phyloP scores from a whole-genome alignment of 2,329 filamentous ascomycete genomes.

The Xylaria sp. region DNA sequence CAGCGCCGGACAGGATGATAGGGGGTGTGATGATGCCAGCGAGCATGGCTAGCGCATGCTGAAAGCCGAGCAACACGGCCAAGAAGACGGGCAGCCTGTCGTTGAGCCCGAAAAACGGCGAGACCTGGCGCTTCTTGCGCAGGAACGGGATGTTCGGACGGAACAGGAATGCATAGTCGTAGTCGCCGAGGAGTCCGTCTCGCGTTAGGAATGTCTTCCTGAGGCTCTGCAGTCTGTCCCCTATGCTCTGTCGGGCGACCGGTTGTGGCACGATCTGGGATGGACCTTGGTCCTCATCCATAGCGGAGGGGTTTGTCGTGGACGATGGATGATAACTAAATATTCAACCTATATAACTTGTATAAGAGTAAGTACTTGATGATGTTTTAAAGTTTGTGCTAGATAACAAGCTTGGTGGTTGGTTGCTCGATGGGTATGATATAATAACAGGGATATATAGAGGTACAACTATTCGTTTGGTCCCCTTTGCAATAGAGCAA shows the following conservation, averaged over 20 bases:
- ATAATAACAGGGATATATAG: background rate
- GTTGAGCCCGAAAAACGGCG: constrained; percentile 87
- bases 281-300: constrained; percentile 68
- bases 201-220: constrained; percentile 64
- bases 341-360: background rate
- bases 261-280: constrained; percentile 60
- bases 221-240: constrained; percentile 47
- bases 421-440: background rate
- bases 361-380: background rate
- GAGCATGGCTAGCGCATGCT: constrained; percentile 82
- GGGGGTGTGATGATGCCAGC: constrained; percentile 82
- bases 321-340: background rate
- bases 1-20: constrained; percentile 72
- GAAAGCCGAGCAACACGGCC: constrained; percentile 79
- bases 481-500: background rate
- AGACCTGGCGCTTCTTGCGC: constrained; percentile 66
- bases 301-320: constrained; percentile 44
- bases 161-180: constrained; percentile 93
- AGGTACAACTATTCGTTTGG: background rate
- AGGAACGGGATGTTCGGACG: constrained; percentile 85
- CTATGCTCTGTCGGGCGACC: constrained; percentile 50
- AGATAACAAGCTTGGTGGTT: background rate
- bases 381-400: constrained; percentile 6
- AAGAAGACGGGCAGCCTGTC: constrained; percentile 81
- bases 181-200: constrained; percentile 82